Evolutionary conservation across 1,284 basidiomycete genomes (phyloP).

Genomic region (Trichosporon inkin): DNA sequence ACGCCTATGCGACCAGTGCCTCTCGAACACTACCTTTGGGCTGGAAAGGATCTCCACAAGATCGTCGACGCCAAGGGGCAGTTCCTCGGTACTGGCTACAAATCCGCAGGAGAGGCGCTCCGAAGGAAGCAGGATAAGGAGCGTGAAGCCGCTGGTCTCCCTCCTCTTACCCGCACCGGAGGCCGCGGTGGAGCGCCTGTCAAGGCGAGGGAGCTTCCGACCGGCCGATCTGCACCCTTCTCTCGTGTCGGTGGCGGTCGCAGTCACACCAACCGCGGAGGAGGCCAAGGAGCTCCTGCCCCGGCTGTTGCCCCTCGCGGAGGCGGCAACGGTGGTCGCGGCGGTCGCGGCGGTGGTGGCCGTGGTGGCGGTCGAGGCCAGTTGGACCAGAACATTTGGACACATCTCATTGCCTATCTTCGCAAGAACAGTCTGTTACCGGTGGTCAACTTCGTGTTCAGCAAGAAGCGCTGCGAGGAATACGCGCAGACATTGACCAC

Average conservation of each 20-base stretch:
- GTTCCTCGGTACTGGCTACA: slow-evolving; percentile 76
- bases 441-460: slow-evolving; percentile 95
- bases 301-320: slow-evolving; percentile 24
- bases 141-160: slow-evolving; percentile 83
- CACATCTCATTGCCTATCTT: slow-evolving; percentile 82
- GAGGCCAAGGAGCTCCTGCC: slow-evolving; percentile 40
- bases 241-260: slow-evolving; percentile 41
- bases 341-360: slow-evolving; percentile 55
- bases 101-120: slow-evolving; percentile 80
- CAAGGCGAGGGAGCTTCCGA: slow-evolving; percentile 42
- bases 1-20: slow-evolving; percentile 95
- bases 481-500: slow-evolving; percentile 87
- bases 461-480: slow-evolving; percentile 95
- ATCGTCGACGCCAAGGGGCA: slow-evolving; percentile 81
- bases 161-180: slow-evolving; percentile 72
- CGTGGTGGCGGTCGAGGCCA: slow-evolving; percentile 60
- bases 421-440: slow-evolving; percentile 83
- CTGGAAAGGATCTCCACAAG: slow-evolving; percentile 84
- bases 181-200: slow-evolving; percentile 66
- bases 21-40: slow-evolving; percentile 94
- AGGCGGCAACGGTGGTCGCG: slow-evolving; percentile 50
- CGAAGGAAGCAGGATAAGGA: slow-evolving; percentile 96
- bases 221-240: slow-evolving; percentile 42
- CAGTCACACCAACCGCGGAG: slow-evolving; percentile 43
- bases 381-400: slow-evolving; percentile 86